These are phyloP conservation scores for Lasiodiplodia citricola DNA, from an alignment of 2,329 filamentous ascomycete species.

Conservation along the genomic window DNA sequence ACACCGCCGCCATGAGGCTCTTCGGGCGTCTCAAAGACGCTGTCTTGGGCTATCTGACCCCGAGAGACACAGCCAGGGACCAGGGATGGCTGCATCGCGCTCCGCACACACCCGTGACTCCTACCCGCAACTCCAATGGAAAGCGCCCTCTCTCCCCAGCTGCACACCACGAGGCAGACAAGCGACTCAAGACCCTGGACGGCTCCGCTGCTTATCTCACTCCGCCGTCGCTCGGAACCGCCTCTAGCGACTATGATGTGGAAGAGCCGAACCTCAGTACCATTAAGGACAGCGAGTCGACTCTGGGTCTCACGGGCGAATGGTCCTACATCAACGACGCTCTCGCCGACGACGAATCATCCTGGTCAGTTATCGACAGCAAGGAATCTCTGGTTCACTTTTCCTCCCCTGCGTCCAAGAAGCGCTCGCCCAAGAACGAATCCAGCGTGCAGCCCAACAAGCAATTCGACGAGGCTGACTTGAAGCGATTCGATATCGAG, in stretches of 20 bases:
- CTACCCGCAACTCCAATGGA: background rate
- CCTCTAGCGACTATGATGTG: background rate
- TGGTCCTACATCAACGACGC: background rate
- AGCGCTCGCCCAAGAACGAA: background rate
- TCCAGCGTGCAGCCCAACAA: conserved; percentile 8
- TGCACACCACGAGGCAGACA: background rate
- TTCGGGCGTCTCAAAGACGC: background rate
- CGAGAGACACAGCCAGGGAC: background rate
- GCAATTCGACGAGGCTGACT: conserved; percentile 32
- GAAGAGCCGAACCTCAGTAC: background rate
- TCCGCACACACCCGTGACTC: background rate
- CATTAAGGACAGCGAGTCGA: background rate
- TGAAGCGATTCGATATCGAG: conserved; percentile 34
- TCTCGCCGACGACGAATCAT: background rate
- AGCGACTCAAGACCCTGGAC: background rate
- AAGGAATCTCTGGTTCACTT: background rate
- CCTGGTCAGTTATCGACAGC: background rate
- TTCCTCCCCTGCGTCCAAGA: background rate
- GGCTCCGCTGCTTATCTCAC: background rate
- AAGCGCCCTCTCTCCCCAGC: background rate
- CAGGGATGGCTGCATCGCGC: background rate
- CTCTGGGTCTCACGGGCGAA: background rate
- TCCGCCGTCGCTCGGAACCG: background rate
- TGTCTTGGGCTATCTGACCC: background rate
- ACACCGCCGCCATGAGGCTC: background rate